phyloP scores from a whole-genome alignment of 345 rosid genomes.

The Eucalyptus polybractea region DNA sequence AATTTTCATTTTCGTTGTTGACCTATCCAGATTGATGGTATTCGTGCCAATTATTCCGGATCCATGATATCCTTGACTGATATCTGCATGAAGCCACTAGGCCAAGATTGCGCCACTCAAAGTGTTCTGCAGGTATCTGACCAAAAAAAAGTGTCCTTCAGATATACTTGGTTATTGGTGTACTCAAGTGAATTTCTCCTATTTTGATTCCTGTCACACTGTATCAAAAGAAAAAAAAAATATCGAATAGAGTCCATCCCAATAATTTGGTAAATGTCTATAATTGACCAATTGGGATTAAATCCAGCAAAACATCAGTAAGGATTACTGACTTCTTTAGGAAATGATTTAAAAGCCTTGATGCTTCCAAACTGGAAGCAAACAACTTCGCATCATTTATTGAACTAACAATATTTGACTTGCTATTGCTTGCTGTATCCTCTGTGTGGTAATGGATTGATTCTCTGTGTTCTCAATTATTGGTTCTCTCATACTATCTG shows the following conservation, averaged over 20 bases:
- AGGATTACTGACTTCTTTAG: not conserved
- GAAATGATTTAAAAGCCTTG: not conserved
- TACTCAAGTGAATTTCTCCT: not conserved
- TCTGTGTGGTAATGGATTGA: not conserved
- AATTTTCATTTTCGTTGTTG: not conserved
- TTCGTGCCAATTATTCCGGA: constrained; percentile 75
- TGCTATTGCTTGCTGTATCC: not conserved
- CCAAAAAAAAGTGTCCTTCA: constrained; percentile 52
- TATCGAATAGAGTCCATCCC: not conserved
- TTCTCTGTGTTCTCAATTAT: not conserved
- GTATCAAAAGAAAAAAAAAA: not conserved
- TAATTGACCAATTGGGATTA: not conserved
- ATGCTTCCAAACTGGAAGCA: not conserved
- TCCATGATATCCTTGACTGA: constrained; percentile 71
- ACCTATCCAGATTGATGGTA: constrained; percentile 64
- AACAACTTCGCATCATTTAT: not conserved
- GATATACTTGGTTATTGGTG: constrained; percentile 19
- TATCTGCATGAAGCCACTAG: constrained; percentile 96
- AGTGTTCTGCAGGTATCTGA: constrained; percentile 70
- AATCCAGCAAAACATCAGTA: not conserved
- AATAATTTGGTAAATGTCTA: not conserved
- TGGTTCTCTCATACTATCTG: not conserved
- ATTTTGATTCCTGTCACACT: not conserved
- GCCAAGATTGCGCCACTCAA: constrained; percentile 90
- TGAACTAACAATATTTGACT: not conserved